A percentile compares a stretch with the other conserved stretches of the same genome.
Evolutionary conservation across 2,329 filamentous ascomycete species (phyloP).

Genomic region (Coleophoma crateriformis): DNA sequence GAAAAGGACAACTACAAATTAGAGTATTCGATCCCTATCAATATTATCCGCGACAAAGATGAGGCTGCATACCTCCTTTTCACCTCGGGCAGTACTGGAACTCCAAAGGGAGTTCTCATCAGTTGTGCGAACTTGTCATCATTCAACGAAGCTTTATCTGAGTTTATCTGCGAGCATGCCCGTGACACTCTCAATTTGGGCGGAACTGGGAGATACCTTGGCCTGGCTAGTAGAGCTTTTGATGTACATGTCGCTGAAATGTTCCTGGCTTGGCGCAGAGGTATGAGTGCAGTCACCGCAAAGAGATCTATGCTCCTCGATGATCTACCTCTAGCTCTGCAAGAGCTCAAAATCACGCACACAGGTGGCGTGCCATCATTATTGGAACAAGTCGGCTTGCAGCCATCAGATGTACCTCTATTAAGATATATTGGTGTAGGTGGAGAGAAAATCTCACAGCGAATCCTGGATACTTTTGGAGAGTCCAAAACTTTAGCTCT

Average conservation of each 20-base stretch:
- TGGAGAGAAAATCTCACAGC: constrained; percentile 29
- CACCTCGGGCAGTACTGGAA: constrained; percentile 72
- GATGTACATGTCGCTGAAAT: constrained; percentile 26
- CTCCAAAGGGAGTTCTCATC: constrained; percentile 66
- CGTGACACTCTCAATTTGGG: neutral
- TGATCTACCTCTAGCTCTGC: constrained; percentile 19
- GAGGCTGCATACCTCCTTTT: constrained; percentile 70
- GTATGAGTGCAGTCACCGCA: constrained; percentile 22
- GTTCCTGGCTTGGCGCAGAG: constrained; percentile 25
- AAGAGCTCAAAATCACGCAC: constrained; percentile 24
- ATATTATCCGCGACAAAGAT: constrained; percentile 1
- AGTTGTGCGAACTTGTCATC: neutral
- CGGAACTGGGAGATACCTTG: constrained; percentile 24
- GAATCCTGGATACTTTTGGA: constrained; percentile 23
- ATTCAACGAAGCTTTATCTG: neutral
- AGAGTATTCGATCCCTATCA: neutral
- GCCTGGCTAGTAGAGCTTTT: constrained; percentile 27
- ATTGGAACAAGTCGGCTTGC: neutral
- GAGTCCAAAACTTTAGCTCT: constrained; percentile 23
- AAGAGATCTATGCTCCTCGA: constrained; percentile 22
- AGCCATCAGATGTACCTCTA: neutral
- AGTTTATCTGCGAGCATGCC: neutral
- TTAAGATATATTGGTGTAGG: constrained; percentile 15
- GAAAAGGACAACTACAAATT: constrained; percentile 5
- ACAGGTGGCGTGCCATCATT: constrained; percentile 24